phyloP scores from a whole-genome alignment of 352 stramenopile species.

The Phytophthora idaei region DNA sequence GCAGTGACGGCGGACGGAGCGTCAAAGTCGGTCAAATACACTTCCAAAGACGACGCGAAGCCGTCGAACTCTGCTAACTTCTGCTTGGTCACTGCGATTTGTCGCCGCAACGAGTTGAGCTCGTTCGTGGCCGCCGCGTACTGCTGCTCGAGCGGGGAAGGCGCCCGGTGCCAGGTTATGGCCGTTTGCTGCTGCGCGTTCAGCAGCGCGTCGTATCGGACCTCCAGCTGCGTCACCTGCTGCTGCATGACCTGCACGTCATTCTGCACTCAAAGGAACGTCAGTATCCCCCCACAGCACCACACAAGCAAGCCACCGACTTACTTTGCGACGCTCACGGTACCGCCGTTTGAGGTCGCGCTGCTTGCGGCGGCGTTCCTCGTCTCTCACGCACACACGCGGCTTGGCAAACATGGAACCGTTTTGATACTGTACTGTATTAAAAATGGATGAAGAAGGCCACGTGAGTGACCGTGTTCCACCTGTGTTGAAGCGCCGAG shows the following conservation, averaged over 20 bases:
- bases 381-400: constrained; percentile 36
- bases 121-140: constrained; percentile 42
- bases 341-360: constrained; percentile 48
- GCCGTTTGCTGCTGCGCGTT: constrained; percentile 28
- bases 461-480: constrained; percentile 3
- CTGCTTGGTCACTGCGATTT: constrained; percentile 46
- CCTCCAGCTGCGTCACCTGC: constrained; percentile 42
- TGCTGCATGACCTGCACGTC: constrained; percentile 52
- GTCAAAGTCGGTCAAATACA: constrained; percentile 42
- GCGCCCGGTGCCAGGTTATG: constrained; percentile 16
- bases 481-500: constrained; percentile 21
- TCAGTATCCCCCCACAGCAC: constrained; percentile 2
- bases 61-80: constrained; percentile 42
- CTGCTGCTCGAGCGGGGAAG: constrained; percentile 29
- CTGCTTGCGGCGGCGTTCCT: constrained; percentile 42
- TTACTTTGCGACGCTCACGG: constrained; percentile 42
- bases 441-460: constrained; percentile 9
- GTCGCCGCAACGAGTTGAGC: constrained; percentile 35
- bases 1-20: constrained; percentile 20
- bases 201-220: constrained; percentile 41
- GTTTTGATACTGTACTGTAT: neutral
- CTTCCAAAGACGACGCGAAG: constrained; percentile 48
- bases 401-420: constrained; percentile 26
- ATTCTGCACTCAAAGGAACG: constrained; percentile 22
- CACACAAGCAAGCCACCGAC: constrained; percentile 5